Evolutionary conservation across 1,284 basidiomycete species (phyloP).

Genomic region (Waitea zeae): DNA sequence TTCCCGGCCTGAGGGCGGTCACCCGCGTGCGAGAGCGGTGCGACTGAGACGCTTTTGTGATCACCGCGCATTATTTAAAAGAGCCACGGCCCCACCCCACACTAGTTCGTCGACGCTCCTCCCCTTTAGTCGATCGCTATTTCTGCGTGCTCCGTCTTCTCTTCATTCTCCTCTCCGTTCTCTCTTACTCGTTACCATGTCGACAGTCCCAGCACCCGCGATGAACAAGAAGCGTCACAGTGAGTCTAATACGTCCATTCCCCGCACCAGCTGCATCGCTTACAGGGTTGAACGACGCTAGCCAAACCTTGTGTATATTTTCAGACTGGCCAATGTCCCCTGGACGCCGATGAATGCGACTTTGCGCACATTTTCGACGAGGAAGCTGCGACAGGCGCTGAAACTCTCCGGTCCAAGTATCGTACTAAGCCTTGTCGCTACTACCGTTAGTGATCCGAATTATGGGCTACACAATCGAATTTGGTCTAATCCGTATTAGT

Average conservation of each 20-base stretch:
- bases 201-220: slow-evolving; percentile 4
- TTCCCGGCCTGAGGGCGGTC: too few relatives aligned
- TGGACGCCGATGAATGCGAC: slow-evolving; percentile 10
- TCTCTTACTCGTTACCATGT: too few relatives aligned
- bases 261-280: neutral
- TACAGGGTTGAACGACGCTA: too few relatives aligned
- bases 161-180: too few relatives aligned
- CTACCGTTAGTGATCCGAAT: slow-evolving; percentile 6
- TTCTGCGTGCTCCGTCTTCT: too few relatives aligned
- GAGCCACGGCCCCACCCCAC: too few relatives aligned
- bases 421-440: slow-evolving; percentile 8
- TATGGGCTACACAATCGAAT: neutral
- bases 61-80: too few relatives aligned
- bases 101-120: too few relatives aligned
- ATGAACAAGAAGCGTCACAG: slow-evolving; percentile 7
- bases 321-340: slow-evolving; percentile 9
- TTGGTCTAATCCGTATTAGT: neutral
- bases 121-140: too few relatives aligned
- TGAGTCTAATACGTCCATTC: slow-evolving; percentile 3
- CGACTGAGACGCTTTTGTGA: too few relatives aligned
- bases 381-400: neutral
- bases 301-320: slow-evolving; percentile 11
- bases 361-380: slow-evolving; percentile 9
- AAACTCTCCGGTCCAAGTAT: slow-evolving; percentile 6
- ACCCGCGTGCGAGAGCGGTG: too few relatives aligned